Base-by-base conservation (phyloP, 495 filamentous ascomycete species). In the Penicillium mononematosum region DNA sequence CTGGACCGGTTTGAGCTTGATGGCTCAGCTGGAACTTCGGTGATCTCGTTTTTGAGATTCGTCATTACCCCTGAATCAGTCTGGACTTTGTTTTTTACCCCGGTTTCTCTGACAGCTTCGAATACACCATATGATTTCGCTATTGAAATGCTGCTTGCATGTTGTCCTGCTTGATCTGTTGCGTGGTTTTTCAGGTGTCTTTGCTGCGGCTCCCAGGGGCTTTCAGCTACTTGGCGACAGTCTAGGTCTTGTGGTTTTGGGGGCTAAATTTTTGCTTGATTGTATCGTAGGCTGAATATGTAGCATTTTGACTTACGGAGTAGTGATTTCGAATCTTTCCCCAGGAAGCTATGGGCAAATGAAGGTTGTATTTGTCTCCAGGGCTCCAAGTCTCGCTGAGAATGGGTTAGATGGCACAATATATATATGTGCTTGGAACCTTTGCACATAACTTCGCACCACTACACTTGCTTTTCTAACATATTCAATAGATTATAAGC, bases 41-140 rank as follows among this genome's bases (percentile, higher is more conserved):
- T 44, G 31, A 34, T 47, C 53, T 55, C 53, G 43, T 55, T 55
- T 55, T 55, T 47, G 22, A 20, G 53, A 47, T 55, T 46, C 44
- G 53, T 55, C 43, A 53, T 55, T 55, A 55, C 53, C 53, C 53
- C 53, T 55, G 53, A 55, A 47, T 32, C 38, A 55, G 19, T 55
- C 14, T 24, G 20, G 43, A 47, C 43, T 36, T 55, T n/a, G 36
- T 45, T 55, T 55, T 47, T 22, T 22, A 17, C 7, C 17, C 50
- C 50, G 53, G 34, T 55, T 12, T 17, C 43, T 31, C 46, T 29
- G 32, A 55, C 44, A 55, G 53, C 43, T 55, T 47, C 44, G 43
- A 55, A 46, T 47, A 55, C 53, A 20, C 17, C 4, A 2, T 19
- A 9, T 12, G 34, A 17, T 44, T 31, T 29, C 4, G 9, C 32